A percentile compares a stretch with the other conserved stretches of the same genome.
These are phyloP conservation scores for Luzula sylvatica DNA, from an alignment of 176 grass and related monocot genomes.

Conservation along the genomic window DNA sequence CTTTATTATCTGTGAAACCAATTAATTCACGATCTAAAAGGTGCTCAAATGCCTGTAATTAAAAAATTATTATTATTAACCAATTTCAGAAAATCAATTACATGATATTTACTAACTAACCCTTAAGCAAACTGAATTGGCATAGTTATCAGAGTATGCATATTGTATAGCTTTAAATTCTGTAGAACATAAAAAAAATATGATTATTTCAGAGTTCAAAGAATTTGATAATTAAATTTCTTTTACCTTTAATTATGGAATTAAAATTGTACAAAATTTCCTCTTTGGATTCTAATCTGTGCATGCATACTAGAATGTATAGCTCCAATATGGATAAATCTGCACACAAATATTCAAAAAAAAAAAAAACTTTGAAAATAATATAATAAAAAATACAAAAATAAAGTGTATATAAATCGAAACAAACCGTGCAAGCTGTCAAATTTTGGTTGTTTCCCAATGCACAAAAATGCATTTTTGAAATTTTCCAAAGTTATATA, in stretches of 20 bases:
- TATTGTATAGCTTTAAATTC: constrained; percentile 92
- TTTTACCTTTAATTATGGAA: constrained; percentile 80
- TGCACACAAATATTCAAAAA: constrained; percentile 31
- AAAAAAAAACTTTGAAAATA: not conserved
- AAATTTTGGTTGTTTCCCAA: constrained; percentile 77
- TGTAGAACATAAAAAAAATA: constrained; percentile 26
- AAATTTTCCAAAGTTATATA: constrained; percentile 55
- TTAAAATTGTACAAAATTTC: constrained; percentile 78
- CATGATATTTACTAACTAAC: constrained; percentile 22
- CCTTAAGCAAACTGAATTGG: constrained; percentile 49
- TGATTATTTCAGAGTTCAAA: constrained; percentile 12
- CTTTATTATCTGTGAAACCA: constrained; percentile 49
- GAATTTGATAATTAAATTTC: too few species aligned
- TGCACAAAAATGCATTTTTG: constrained; percentile 41
- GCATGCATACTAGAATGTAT: constrained; percentile 92
- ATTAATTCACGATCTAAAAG: constrained; percentile 87
- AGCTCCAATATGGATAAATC: constrained; percentile 82
- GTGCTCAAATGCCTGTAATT: constrained; percentile 76
- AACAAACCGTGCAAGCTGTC: constrained; percentile 61
- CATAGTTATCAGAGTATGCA: constrained; percentile 87
- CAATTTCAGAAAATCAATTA: too few species aligned
- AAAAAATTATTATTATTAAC: not conserved
- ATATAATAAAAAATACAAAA: constrained; percentile 5
- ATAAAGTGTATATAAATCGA: not conserved
- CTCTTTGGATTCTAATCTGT: constrained; percentile 81